Base-by-base conservation (phyloP, 2,329 filamentous ascomycete species). In the Fusarium globosum region DNA sequence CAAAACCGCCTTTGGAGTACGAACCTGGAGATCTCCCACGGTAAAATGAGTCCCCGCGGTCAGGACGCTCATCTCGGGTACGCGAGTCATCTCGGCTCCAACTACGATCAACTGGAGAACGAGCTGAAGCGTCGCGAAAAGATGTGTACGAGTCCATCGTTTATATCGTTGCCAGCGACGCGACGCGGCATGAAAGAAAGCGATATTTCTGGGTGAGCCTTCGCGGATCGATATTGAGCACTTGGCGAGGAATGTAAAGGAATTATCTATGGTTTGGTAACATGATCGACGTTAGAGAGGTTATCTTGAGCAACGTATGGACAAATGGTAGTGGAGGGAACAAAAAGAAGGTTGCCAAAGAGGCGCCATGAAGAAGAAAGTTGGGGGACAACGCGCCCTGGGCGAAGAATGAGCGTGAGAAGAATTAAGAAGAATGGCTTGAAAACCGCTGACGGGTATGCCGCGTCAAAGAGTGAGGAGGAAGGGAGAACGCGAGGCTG, bases 1-100 rank as follows among this genome's bases (percentile, higher is more conserved):
- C 41, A 43, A 63, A 59, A 43, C 23, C 45, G 35, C 41, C 21
- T 53, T 39, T 53, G 28, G 23, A 39, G 36, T 33, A 88, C 91
- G 80, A 87, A 94, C 92, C 91, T 81, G 92, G 92, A 76, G 92
- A 94, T 80, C 92, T 88, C 69, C 88, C 88, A 67, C 91, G 88
- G 76, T 92, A 91, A 72, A 91, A 91, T 46, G 84, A 86, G 77
- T 93, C 90, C 55, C 85, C 84, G 68, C 88, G 84, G 23, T 77
- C 76, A 16, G 65, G 45, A n/a, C 70, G 70, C 36, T 89, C 87
- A 12, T 88, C 86, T 76, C 88, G 87, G 39, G 74, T 78, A 72
- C 88, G 83, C 30, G 81, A 81, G 26, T 90, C 89, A 60, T 90
- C 88, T 56, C 88, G 87, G 46, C 78, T 82, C 87, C 88, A 89